Conservation (phyloP, 768 basidiomycete genomes). For the Mycena epipterygia region DNA sequence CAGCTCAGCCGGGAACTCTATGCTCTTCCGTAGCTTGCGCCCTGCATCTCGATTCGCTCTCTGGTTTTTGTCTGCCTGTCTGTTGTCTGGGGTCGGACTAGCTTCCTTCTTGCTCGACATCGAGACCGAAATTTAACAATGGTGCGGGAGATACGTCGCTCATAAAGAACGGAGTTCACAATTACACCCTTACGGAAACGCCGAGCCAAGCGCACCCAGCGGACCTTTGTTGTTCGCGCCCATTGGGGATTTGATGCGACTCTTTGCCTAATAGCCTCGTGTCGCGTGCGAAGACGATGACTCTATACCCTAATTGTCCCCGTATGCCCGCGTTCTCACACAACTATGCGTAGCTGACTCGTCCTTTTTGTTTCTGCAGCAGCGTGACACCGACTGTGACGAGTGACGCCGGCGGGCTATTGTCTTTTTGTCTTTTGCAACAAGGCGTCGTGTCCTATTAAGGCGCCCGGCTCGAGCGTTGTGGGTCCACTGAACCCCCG, state of each 20-base stretch:
- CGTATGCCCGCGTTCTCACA: conserved; percentile 20
- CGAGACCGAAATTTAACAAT: not conserved
- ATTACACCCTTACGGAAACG: not conserved
- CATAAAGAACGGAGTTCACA: not conserved
- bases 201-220: not conserved
- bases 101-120: not conserved
- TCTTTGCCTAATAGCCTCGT: conserved; percentile 21
- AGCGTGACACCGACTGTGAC: conserved; percentile 16
- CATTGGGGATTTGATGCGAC: conserved; percentile 9
- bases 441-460: conserved; percentile 23
- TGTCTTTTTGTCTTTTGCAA: conserved; percentile 36
- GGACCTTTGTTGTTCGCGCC: conserved; percentile 20
- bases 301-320: conserved; percentile 13
- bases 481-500: conserved; percentile 29
- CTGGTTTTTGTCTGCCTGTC: not conserved
- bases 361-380: conserved; percentile 24
- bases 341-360: conserved; percentile 7
- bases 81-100: not conserved
- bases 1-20: too few relatives aligned
- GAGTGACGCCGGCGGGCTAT: conserved; percentile 25
- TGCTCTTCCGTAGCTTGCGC: too few relatives aligned
- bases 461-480: conserved; percentile 21
- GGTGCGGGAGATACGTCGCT: not conserved
- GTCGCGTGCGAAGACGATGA: conserved; percentile 9
- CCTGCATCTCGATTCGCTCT: too few relatives aligned